Conservation (phyloP, 2,329 filamentous ascomycete genomes). For the Chlorencoelia australis region DNA sequence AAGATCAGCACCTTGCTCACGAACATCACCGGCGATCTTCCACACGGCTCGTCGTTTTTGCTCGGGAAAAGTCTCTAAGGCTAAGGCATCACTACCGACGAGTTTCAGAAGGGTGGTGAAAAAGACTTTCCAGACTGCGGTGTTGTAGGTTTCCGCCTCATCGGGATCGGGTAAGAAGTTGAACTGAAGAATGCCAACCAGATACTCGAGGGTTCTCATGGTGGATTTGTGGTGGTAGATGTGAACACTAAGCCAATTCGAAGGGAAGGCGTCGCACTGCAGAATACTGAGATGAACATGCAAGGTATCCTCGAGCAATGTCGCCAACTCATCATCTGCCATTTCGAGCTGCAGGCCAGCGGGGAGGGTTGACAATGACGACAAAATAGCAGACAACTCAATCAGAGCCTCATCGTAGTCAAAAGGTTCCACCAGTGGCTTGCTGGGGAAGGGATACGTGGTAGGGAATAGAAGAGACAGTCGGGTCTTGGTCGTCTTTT, state of each 20-base stretch:
- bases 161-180: slow-evolving; percentile 81
- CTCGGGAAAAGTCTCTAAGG: slow-evolving; percentile 91
- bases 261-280: slow-evolving; percentile 79
- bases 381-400: slow-evolving; percentile 80
- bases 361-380: slow-evolving; percentile 66
- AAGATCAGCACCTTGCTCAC: slow-evolving; percentile 81
- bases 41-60: slow-evolving; percentile 93
- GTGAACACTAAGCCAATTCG: slow-evolving; percentile 82
- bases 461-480: slow-evolving; percentile 86
- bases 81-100: slow-evolving; percentile 78
- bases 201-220: slow-evolving; percentile 74
- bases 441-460: slow-evolving; percentile 78
- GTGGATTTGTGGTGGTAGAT: slow-evolving; percentile 89
- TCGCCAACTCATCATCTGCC: slow-evolving; percentile 62
- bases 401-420: slow-evolving; percentile 77
- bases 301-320: slow-evolving; percentile 67
- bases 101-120: slow-evolving; percentile 83
- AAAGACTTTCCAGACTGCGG: slow-evolving; percentile 86
- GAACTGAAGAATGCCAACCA: slow-evolving; percentile 71
- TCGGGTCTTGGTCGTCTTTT: slow-evolving; percentile 45
- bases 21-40: slow-evolving; percentile 96
- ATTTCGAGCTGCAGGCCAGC: slow-evolving; percentile 67
- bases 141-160: slow-evolving; percentile 73
- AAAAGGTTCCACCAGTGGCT: slow-evolving; percentile 47
- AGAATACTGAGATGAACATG: slow-evolving; percentile 84